Percentiles rank a stretch among this genome's conserved stretches.
phyloP scores from a whole-genome alignment of 2,329 filamentous ascomycete genomes.

The Sclerotinia nivalis region DNA sequence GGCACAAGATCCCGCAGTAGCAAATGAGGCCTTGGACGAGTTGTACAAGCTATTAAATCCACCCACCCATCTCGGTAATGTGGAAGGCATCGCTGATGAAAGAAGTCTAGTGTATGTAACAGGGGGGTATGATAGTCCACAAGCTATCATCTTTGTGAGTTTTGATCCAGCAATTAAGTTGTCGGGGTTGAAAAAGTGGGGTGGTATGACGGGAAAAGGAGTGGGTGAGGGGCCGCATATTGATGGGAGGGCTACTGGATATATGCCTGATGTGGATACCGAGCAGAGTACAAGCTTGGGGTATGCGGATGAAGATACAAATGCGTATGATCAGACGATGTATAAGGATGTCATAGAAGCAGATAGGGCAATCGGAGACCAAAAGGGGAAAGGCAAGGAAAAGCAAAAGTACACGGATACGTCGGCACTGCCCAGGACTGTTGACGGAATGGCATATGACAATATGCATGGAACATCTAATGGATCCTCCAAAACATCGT shows the following conservation, averaged over 20 bases:
- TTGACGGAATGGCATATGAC: background rate
- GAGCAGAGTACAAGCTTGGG: background rate
- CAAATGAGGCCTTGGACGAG: conserved; percentile 39
- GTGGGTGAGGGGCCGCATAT: conserved; percentile 37
- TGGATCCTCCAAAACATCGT: conserved; percentile 10
- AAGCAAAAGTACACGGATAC: conserved; percentile 8
- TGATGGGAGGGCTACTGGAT: conserved; percentile 33
- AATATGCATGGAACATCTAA: background rate
- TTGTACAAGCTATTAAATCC: conserved; percentile 47
- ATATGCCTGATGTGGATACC: background rate
- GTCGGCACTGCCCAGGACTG: background rate
- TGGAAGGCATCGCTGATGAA: conserved; percentile 51
- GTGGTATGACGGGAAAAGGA: conserved; percentile 28
- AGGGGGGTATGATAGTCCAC: conserved; percentile 34
- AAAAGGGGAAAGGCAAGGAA: conserved; percentile 36
- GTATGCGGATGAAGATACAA: background rate
- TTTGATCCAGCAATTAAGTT: conserved; percentile 48
- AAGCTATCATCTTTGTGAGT: conserved; percentile 46
- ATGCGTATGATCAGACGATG: background rate
- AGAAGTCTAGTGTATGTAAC: conserved; percentile 50
- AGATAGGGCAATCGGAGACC: conserved; percentile 32
- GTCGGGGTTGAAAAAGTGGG: conserved; percentile 36
- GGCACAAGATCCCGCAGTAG: conserved; percentile 28
- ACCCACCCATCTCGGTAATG: conserved; percentile 40
- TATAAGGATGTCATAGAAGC: conserved; percentile 29